Evolutionary conservation across 306 rosid species (phyloP), one percentile per base, ranked within the genome.

Genomic region (Lotus japonicus): DNA sequence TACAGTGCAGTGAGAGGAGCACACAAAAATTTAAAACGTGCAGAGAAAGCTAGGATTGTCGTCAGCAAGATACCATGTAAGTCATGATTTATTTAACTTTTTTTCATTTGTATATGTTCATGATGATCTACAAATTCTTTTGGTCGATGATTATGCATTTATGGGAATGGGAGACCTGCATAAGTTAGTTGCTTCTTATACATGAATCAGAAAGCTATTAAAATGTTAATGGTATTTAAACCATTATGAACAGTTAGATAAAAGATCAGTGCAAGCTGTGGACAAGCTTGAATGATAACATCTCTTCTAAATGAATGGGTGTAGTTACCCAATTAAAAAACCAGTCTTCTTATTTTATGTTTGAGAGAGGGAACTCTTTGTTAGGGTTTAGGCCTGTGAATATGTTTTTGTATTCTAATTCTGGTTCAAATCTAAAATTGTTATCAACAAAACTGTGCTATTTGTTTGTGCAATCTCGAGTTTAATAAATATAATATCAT

Each of bases 1-100:
- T 92, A 87, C 38, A 89, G 80, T 70, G 95, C 95, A 12, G 92
- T 92, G 70, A 81, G 89, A 84, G 98, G 98, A 77, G 98, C 92
- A 0, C 98, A 92, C 83, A 92, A 84, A 82, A 92, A 87, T 80
- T 83, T 92, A 72, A 88, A 84, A 70, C 98, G 95, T 44, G 97
- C 97, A 28, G 98, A 92, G 80, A 92, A 92, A 84, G 98, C 95
- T 42, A 81, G 98, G 28, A 79, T 71, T 66, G 73, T 87, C 15
- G 86, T 90, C 65, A 74, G 80, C 83, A 89, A 88, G 83, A 66
- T 89, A 78, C 87, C 86, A 74, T 80, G 98, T 92, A 72, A 89
- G 92, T 63, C 69, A 58, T 56, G 43, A 50, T 53, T 17, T 39
- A 10, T 71, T 36, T 42, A 54, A 6, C 0, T 52, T 42, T 52